Conservation (phyloP, 2,329 filamentous ascomycete genomes). For the Metarhizium sp. region DNA sequence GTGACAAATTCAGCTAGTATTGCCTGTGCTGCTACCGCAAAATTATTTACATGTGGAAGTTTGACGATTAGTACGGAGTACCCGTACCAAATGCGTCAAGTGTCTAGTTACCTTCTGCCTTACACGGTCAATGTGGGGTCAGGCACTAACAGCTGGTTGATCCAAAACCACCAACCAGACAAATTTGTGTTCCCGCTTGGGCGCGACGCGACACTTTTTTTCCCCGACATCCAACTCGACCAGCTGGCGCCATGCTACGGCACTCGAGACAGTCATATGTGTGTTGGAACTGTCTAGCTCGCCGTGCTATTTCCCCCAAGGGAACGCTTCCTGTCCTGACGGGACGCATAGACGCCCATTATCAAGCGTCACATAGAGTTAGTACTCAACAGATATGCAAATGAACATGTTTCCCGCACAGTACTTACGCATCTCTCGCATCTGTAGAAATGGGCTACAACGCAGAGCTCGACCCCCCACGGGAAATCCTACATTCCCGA, state of each 20-base stretch:
- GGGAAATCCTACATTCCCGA: neutral
- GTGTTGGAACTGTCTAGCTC: slow-evolving; percentile 23
- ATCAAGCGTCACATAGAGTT: slow-evolving; percentile 3
- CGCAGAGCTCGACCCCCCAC: neutral
- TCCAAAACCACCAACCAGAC: no score
- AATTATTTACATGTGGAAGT: no score
- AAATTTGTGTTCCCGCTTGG: neutral
- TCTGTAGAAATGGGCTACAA: slow-evolving; percentile 10
- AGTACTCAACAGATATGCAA: neutral
- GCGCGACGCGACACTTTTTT: neutral
- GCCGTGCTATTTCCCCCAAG: neutral
- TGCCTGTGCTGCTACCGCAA: no score
- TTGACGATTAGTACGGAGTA: no score
- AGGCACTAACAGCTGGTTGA: neutral
- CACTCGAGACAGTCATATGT: slow-evolving; percentile 19
- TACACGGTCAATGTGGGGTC: neutral
- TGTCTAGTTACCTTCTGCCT: no score
- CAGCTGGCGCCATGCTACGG: slow-evolving; percentile 18
- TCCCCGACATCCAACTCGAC: neutral
- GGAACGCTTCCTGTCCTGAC: neutral
- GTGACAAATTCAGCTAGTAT: no score
- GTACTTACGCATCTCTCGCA: neutral
- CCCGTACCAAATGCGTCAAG: no score
- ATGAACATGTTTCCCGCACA: neutral
- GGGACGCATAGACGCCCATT: neutral